phyloP scores from a whole-genome alignment of 352 stramenopile species.

The Pythium vanterpoolii region DNA sequence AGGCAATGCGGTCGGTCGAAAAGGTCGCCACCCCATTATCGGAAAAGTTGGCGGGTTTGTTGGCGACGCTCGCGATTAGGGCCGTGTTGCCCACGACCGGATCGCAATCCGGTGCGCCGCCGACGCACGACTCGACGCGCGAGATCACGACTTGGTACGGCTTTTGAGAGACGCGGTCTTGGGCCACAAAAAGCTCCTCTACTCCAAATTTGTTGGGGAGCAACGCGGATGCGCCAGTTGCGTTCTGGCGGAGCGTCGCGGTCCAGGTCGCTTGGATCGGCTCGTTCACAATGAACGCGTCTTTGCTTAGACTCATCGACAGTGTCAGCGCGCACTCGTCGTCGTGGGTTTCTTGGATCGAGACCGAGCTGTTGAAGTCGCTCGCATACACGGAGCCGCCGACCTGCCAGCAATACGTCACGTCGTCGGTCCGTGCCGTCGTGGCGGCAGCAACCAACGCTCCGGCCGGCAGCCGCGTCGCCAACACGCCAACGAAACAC shows the following conservation, averaged over 20 bases:
- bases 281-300: slow-evolving; percentile 52
- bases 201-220: slow-evolving; percentile 47
- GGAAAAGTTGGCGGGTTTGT: slow-evolving; percentile 49
- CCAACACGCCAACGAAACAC: slow-evolving; percentile 7
- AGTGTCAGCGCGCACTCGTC: slow-evolving; percentile 52
- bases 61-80: slow-evolving; percentile 44
- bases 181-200: slow-evolving; percentile 33
- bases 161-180: slow-evolving; percentile 52
- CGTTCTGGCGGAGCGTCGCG: slow-evolving; percentile 41
- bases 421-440: slow-evolving; percentile 8
- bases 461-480: background rate
- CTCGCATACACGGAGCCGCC: slow-evolving; percentile 20
- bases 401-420: slow-evolving; percentile 31
- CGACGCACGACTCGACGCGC: slow-evolving; percentile 43
- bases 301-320: slow-evolving; percentile 37
- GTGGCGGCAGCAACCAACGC: background rate
- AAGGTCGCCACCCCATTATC: background rate
- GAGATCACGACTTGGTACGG: slow-evolving; percentile 56
- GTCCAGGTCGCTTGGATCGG: slow-evolving; percentile 65
- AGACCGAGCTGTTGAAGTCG: slow-evolving; percentile 6
- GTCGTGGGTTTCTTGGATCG: slow-evolving; percentile 1
- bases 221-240: slow-evolving; percentile 29
- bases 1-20: slow-evolving; percentile 34
- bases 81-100: slow-evolving; percentile 45
- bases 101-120: slow-evolving; percentile 41